Conservation (phyloP, 139 green algal species). For the Coelastrella sp. region DNA sequence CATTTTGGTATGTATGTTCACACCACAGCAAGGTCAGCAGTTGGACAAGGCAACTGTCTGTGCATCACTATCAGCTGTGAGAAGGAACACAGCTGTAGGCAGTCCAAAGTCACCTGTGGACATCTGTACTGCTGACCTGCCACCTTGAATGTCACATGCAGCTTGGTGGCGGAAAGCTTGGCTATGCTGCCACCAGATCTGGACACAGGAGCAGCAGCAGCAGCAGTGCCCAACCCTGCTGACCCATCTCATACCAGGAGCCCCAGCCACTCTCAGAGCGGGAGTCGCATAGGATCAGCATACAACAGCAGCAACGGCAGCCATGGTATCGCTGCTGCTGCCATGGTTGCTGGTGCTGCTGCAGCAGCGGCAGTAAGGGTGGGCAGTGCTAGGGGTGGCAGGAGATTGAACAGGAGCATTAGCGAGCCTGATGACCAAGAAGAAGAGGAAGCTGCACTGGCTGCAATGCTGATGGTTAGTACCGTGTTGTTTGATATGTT, state of each 20-base stretch:
- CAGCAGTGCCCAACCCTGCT: background rate
- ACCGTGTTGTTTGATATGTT: no score
- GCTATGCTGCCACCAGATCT: background rate
- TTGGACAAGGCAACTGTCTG: background rate
- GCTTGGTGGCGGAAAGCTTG: conserved; percentile 4
- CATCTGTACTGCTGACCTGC: background rate
- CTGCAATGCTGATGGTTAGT: conserved; percentile 38
- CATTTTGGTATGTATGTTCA: background rate
- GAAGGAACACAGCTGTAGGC: background rate
- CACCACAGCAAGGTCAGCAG: background rate
- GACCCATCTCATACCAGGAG: background rate
- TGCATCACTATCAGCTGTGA: background rate
- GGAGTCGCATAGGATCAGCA: background rate
- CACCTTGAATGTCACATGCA: background rate
- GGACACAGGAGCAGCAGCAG: background rate
- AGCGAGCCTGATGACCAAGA: conserved; percentile 20
- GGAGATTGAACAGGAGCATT: background rate
- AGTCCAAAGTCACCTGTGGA: background rate
- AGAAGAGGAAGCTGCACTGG: conserved; percentile 29
- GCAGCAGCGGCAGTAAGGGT: background rate
- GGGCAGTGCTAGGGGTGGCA: background rate
- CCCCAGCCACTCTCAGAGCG: background rate
- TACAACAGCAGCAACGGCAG: background rate
- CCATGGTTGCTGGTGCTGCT: background rate
- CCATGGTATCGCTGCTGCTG: conserved; percentile 3